Conservation (phyloP, 1,139 yeast genomes). For the Suhomyces taliae region DNA sequence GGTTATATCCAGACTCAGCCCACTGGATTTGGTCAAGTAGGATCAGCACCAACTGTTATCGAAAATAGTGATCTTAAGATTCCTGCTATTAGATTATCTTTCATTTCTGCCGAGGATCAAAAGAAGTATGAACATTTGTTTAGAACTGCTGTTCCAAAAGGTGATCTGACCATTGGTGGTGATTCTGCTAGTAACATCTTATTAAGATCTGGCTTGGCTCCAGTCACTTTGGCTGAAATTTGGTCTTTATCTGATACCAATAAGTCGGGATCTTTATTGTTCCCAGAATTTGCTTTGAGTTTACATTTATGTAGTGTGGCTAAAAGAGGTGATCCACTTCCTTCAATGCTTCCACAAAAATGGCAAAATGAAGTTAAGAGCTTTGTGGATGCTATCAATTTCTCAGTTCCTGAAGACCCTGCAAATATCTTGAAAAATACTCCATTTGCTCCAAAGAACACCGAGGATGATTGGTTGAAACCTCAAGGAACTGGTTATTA, state of each 20-base stretch:
- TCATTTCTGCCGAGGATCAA: slow-evolving; percentile 84
- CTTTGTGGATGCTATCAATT: slow-evolving; percentile 85
- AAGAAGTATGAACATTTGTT: slow-evolving; percentile 80
- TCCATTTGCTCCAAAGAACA: slow-evolving; percentile 39
- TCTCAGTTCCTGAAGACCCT: slow-evolving; percentile 67
- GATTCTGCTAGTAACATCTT: slow-evolving; percentile 77
- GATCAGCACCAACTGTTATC: slow-evolving; percentile 26
- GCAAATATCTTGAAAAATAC: slow-evolving; percentile 43
- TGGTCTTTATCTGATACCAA: slow-evolving; percentile 92
- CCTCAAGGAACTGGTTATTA: slow-evolving; percentile 28
- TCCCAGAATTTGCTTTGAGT: slow-evolving; percentile 94
- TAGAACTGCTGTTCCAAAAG: slow-evolving; percentile 70
- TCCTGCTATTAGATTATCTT: slow-evolving; percentile 73
- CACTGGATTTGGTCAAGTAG: slow-evolving; percentile 31
- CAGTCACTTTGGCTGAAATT: slow-evolving; percentile 77
- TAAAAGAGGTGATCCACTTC: slow-evolving; percentile 75
- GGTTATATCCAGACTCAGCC: slow-evolving; percentile 39
- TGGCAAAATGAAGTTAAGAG: slow-evolving; percentile 82
- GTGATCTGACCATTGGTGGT: slow-evolving; percentile 76
- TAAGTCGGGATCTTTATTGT: slow-evolving; percentile 78
- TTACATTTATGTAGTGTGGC: slow-evolving; percentile 83
- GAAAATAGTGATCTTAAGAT: slow-evolving; percentile 49
- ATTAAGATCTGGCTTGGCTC: slow-evolving; percentile 75
- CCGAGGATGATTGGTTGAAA: slow-evolving; percentile 31
- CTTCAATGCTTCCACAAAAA: slow-evolving; percentile 67